Evolutionary conservation across 2,329 filamentous ascomycete species (phyloP).

Genomic region (Fusarium pseudonygamai): DNA sequence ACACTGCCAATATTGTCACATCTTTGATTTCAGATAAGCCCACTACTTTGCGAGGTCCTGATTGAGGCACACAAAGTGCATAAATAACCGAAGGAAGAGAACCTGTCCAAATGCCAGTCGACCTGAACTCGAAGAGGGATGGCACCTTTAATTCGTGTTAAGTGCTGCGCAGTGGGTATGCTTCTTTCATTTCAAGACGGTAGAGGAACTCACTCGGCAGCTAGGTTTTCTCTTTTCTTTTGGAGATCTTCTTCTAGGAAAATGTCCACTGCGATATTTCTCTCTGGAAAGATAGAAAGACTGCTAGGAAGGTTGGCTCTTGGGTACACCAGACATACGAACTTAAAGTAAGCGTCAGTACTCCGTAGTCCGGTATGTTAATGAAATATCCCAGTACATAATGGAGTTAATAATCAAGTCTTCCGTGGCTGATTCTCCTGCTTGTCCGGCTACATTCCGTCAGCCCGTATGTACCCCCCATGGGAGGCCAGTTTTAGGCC

Average conservation of each 20-base stretch:
- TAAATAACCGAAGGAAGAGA: background rate
- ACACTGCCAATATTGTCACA: background rate
- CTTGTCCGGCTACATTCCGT: slow-evolving; percentile 29
- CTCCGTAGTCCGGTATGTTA: background rate
- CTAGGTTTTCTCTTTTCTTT: background rate
- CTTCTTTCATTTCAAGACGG: background rate
- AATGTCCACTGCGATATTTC: background rate
- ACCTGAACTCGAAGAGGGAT: background rate
- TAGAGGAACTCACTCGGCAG: background rate
- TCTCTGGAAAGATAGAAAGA: background rate
- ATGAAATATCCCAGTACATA: slow-evolving; percentile 7
- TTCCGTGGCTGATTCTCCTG: background rate
- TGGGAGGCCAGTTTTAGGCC: slow-evolving; percentile 38
- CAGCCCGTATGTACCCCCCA: slow-evolving; percentile 23
- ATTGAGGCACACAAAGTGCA: background rate
- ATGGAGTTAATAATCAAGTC: background rate
- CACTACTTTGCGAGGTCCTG: slow-evolving; percentile 1
- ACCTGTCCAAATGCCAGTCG: background rate
- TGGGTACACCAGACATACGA: background rate
- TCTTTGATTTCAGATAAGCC: background rate
- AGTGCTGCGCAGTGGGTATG: slow-evolving; percentile 10
- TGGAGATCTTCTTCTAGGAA: background rate
- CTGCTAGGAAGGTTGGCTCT: background rate
- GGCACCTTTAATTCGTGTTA: background rate
- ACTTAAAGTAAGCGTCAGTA: background rate